Evolutionary conservation across 148 eudicot genomes (phyloP).

Genomic region (Chenopodium quinoa): DNA sequence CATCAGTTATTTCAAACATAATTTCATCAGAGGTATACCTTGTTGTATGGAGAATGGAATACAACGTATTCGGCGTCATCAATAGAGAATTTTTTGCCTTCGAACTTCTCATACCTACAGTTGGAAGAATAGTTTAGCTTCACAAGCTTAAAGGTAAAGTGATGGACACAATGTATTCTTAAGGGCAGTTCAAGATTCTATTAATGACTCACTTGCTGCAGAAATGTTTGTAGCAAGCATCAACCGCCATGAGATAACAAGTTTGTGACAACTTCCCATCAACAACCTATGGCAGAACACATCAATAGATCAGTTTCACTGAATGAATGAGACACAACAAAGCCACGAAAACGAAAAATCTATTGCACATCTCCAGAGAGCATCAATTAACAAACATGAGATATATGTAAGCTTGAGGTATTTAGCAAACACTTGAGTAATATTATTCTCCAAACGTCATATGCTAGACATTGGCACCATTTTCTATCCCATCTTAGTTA

Average conservation of each 20-base stretch:
- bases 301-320: conserved; percentile 2
- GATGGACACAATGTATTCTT: background rate
- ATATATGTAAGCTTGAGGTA: background rate
- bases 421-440: background rate
- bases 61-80: conserved; percentile 76
- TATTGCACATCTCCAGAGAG: background rate
- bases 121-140: background rate
- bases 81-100: conserved; percentile 76
- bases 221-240: conserved; percentile 78
- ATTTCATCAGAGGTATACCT: conserved; percentile 43
- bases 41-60: conserved; percentile 98
- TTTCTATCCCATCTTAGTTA: background rate
- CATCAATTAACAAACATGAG: background rate
- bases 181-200: background rate
- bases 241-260: conserved; percentile 95
- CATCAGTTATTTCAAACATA: background rate
- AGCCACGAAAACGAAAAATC: background rate
- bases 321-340: background rate
- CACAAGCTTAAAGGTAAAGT: background rate
- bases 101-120: conserved; percentile 77
- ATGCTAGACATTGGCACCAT: background rate
- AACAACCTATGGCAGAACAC: conserved; percentile 59
- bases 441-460: background rate
- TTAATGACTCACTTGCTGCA: conserved; percentile 62
- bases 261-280: conserved; percentile 99